phyloP scores from a whole-genome alignment of 768 basidiomycete species.

The Auriscalpium orientale region DNA sequence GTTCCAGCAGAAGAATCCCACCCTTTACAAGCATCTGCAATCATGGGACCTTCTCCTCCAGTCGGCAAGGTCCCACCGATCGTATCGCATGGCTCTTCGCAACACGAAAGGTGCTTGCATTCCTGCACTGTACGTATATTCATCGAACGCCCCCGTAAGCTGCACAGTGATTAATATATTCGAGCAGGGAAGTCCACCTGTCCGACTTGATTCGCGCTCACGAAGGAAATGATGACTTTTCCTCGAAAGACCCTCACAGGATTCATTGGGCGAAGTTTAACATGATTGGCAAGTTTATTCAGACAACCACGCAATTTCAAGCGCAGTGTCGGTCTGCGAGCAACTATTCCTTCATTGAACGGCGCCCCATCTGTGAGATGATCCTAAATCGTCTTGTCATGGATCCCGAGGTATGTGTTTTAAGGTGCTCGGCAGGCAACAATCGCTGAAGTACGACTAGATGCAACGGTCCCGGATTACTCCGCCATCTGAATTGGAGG shows the following conservation, averaged over 20 bases:
- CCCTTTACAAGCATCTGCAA: conserved; percentile 66
- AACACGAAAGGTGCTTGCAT: conserved; percentile 84
- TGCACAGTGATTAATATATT: conserved; percentile 7
- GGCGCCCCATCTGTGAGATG: conserved; percentile 45
- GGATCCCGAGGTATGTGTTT: conserved; percentile 52
- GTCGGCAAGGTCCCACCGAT: conserved; percentile 72
- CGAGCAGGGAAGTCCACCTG: conserved; percentile 76
- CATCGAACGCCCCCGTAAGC: conserved; percentile 2
- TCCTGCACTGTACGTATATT: conserved; percentile 56
- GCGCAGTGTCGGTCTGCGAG: conserved; percentile 50
- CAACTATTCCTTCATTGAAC: conserved; percentile 58
- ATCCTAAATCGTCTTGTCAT: conserved; percentile 54
- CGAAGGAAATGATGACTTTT: conserved; percentile 73
- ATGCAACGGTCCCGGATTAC: conserved; percentile 62
- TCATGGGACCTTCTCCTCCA: conserved; percentile 84
- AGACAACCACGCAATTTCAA: conserved; percentile 72
- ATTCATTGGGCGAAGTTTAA: conserved; percentile 97
- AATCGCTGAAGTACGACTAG: conserved; percentile 25
- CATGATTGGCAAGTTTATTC: conserved; percentile 83
- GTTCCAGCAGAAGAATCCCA: conserved; percentile 60
- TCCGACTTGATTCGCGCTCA: conserved; percentile 85
- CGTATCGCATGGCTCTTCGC: conserved; percentile 84
- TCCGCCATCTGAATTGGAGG: conserved; percentile 35
- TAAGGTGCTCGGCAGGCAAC: too few species aligned
- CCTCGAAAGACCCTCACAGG: conserved; percentile 52